phyloP scores from a whole-genome alignment of 371 early-diverging fungal genomes.

The Ordospora colligata region DNA sequence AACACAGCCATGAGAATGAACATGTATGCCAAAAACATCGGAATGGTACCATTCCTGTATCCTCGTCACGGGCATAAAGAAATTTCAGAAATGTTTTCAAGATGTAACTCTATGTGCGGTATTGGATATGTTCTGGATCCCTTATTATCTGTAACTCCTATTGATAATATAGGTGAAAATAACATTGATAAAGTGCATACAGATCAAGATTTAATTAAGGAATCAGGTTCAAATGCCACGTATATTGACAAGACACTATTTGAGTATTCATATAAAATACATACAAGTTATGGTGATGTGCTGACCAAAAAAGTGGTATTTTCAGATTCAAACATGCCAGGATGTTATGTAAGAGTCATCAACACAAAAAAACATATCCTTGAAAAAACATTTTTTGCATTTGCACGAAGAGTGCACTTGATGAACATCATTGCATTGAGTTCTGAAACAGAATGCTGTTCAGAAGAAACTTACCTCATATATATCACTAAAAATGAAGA shows the following conservation, averaged over 20 bases:
- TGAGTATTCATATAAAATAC: neutral
- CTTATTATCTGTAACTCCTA: neutral
- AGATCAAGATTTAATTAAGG: neutral
- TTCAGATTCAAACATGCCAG: neutral
- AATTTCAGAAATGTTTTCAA: slow-evolving; percentile 28
- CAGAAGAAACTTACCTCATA: slow-evolving; percentile 10
- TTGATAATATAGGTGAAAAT: neutral
- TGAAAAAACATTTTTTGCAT: slow-evolving; percentile 11
- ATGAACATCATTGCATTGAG: slow-evolving; percentile 9
- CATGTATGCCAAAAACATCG: slow-evolving; percentile 7
- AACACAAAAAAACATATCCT: neutral
- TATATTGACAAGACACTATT: neutral
- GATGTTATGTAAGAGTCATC: neutral
- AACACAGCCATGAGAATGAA: neutral
- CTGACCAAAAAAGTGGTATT: slow-evolving; percentile 2
- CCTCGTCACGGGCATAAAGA: slow-evolving; percentile 18
- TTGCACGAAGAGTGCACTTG: neutral
- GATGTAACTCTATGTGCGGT: slow-evolving; percentile 5
- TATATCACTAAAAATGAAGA: slow-evolving; percentile 1
- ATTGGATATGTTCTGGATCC: slow-evolving; percentile 10
- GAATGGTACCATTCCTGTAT: slow-evolving; percentile 1
- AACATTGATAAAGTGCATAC: neutral
- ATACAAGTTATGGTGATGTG: slow-evolving; percentile 4
- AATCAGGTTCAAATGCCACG: neutral
- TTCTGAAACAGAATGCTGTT: slow-evolving; percentile 24